A percentile compares a stretch with the other conserved stretches of the same genome.
These are phyloP conservation scores for Rhodofomes roseus DNA, from an alignment of 1,284 basidiomycete species.

Conservation along the genomic window DNA sequence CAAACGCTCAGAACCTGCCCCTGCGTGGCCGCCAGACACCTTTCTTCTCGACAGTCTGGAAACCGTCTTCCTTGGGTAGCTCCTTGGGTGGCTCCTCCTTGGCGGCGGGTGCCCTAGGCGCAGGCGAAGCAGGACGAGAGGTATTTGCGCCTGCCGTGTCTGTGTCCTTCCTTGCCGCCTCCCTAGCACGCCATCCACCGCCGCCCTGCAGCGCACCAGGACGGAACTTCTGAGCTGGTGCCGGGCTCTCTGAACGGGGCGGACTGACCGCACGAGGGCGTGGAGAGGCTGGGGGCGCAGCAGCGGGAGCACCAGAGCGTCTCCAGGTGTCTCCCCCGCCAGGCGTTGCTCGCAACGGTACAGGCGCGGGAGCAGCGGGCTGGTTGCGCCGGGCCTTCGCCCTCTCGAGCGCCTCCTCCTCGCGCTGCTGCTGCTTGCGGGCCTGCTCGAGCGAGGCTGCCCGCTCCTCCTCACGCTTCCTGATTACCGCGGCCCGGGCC, in stretches of 20 bases:
- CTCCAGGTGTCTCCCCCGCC: constrained; percentile 35
- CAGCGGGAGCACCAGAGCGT: constrained; percentile 19
- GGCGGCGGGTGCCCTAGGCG: constrained; percentile 19
- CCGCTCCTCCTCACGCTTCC: constrained; percentile 66
- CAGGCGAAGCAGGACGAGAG: constrained; percentile 37
- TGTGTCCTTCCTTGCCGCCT: constrained; percentile 39
- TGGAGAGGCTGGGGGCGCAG: constrained; percentile 16
- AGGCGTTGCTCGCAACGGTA: constrained; percentile 17
- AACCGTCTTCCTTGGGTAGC: constrained; percentile 72
- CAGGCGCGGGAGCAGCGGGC: constrained; percentile 26
- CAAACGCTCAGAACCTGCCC: constrained; percentile 15
- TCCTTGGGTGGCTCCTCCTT: constrained; percentile 45
- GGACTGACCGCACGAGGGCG: constrained; percentile 32
- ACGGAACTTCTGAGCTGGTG: constrained; percentile 36
- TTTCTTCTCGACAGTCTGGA: constrained; percentile 54
- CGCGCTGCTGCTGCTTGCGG: constrained; percentile 63
- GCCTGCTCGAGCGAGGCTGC: constrained; percentile 55
- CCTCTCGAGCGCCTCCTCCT: constrained; percentile 71
- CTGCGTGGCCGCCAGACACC: constrained; percentile 40
- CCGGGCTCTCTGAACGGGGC: constrained; percentile 45
- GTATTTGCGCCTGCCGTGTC: constrained; percentile 24
- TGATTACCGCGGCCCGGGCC: constrained; percentile 47
- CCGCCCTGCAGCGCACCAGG: constrained; percentile 38
- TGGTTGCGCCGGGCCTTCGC: constrained; percentile 27
- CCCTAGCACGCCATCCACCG: constrained; percentile 54